Base-by-base conservation (phyloP, 129 eudicot species). In the Flaveria robusta region DNA sequence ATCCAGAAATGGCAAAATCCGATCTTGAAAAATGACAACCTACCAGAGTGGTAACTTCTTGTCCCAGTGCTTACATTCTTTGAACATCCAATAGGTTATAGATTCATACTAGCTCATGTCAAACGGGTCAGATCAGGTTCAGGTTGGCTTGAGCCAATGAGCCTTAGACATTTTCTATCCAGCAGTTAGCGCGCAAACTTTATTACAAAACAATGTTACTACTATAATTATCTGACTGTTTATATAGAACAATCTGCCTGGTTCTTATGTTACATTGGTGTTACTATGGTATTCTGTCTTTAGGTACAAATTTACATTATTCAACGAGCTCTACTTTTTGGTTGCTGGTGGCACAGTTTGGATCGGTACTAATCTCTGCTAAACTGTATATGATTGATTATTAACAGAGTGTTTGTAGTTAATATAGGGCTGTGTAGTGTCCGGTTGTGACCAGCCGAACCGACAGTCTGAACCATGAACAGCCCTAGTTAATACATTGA, bases 271-370 rank as follows among this genome's bases (percentile, higher is more conserved):
- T 68, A 23, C 65, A 68, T 51, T 41, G 66, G 27, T 70, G 81
- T 14, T 76, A 19, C 31, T 54, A 46, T 4, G n/a, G 9, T 72
- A 19, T 43, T 43, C 3, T 24, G 52, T 80, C 63, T 81, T 66
- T 91, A 94, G 97, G 99, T 94, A 94, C 86, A 94, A 89, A 69
- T 94, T 94, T 72, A 94, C 99, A 67, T 84, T 94, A 80, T 94
- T 94, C 83, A 94, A 94, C 43, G 97, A 94, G 83, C 96, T 94
- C 60, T 94, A 94, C 82, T 94, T 94, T 88, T 83, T 94, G 85
- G 97, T 94, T 65, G 89, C 92, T 64, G 99, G 99, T 43, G 99
- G 99, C 71, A 94, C 99, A 39, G 88, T 94, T 72, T 94, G 99
- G 99, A 87, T 89, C 2, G 99, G 99, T 94, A 89, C 34, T 65